Evolutionary conservation across 208 protist species (phyloP), one percentile per base, ranked within the genome.

Genomic region (Acanthamoeba lenticulata): DNA sequence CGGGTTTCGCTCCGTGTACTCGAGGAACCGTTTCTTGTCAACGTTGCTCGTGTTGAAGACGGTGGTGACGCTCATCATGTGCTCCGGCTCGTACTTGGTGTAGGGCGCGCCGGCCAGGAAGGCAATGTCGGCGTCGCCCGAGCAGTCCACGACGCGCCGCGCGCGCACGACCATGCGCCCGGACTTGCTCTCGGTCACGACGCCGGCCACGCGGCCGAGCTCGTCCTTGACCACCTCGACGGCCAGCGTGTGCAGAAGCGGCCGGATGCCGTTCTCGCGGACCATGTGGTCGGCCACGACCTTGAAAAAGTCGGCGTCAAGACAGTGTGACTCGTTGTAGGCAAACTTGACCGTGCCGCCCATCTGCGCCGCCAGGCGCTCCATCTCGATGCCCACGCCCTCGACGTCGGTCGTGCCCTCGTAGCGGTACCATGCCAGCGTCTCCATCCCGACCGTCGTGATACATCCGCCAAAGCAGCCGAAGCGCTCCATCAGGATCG

Each of bases 331-430:
- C 21, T 83, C 72, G n/a, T 83, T 83, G 72, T 83, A 83, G 36
- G 72, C 72, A 27, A 83, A 83, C 72, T 83, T 83, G 72, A 83
- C 72, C 72, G 72, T 83, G n/a, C 72, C 72, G 72, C 72, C 72
- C 72, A 83, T 83, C 72, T 83, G 72, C 36, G 72, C 72, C 11
- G 72, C 72, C 38, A 83, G 72, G 72, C 72, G 72, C 72, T 83
- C 72, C 72, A 83, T 83, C 72, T 83, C 72, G 38, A 83, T 83
- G 72, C 72, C 72, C 72, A 83, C 72, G 72, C 72, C 72, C 72
- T 83, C 72, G 38, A 83, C 72, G 72, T 83, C 72, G 72, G 72
- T 83, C 36, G 72, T 83, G 38, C 72, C 72, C 42, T 83, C 72
- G 72, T 83, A 83, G 34, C 72, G 34, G 72, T 83, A 83, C 72